phyloP scores from a whole-genome alignment of 768 basidiomycete genomes.

The Mycena filopes region DNA sequence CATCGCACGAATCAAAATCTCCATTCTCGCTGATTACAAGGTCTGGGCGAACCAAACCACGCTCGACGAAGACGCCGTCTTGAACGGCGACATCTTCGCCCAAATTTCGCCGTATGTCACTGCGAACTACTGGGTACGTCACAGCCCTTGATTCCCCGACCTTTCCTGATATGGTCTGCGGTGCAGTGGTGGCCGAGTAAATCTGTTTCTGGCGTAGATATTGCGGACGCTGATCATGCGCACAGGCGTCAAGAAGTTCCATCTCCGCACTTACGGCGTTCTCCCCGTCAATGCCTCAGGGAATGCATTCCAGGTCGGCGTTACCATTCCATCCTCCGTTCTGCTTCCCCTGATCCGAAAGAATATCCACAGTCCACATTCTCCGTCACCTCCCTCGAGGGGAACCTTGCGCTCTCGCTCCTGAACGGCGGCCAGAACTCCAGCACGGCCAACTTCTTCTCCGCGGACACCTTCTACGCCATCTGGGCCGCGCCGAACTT shows the following conservation, averaged over 20 bases:
- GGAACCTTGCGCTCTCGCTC: constrained; percentile 39
- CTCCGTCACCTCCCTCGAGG: constrained; percentile 46
- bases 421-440: constrained; percentile 47
- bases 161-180: neutral
- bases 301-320: constrained; percentile 47
- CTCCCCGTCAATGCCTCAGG: constrained; percentile 41
- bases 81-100: constrained; percentile 46
- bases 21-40: constrained; percentile 47
- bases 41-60: constrained; percentile 49
- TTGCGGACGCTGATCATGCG: neutral
- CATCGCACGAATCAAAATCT: constrained; percentile 46
- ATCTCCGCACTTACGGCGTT: constrained; percentile 47
- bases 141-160: neutral
- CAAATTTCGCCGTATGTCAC: constrained; percentile 51
- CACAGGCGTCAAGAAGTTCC: constrained; percentile 48
- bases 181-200: constrained; percentile 49
- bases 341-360: neutral
- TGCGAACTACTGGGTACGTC: constrained; percentile 50
- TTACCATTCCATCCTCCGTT: neutral
- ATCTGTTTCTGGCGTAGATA: neutral
- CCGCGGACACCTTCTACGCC: constrained; percentile 44
- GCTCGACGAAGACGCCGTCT: constrained; percentile 44
- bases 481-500: constrained; percentile 49
- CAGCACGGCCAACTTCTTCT: constrained; percentile 45
- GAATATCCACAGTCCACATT: constrained; percentile 45